Evolutionary conservation across 1,139 yeast species (phyloP).

Genomic region (Meyerozyma elateridarum): DNA sequence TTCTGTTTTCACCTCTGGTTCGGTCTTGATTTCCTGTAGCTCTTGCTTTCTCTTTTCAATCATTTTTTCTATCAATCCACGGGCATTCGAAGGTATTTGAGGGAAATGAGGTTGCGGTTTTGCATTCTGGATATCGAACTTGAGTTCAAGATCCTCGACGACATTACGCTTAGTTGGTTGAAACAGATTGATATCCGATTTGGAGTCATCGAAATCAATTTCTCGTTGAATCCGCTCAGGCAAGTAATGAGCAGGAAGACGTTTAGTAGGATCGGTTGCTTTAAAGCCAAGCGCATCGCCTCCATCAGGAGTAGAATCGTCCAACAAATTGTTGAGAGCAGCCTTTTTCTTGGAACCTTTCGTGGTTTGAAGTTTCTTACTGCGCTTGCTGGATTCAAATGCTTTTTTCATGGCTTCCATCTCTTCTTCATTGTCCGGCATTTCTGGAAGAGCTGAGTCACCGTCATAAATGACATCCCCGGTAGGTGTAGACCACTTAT

Average conservation of each 20-base stretch:
- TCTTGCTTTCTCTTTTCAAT: neutral
- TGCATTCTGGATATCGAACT: constrained; percentile 38
- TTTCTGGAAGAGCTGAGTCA: constrained; percentile 5
- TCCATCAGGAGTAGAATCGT: constrained; percentile 3
- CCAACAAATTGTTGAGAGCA: constrained; percentile 2
- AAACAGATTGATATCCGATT: constrained; percentile 17
- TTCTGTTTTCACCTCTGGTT: constrained; percentile 21
- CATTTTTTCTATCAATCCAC: constrained; percentile 12
- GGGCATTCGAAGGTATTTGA: constrained; percentile 29
- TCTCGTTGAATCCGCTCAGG: constrained; percentile 27
- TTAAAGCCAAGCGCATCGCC: constrained; percentile 1
- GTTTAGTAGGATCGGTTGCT: constrained; percentile 3
- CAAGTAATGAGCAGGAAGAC: constrained; percentile 33
- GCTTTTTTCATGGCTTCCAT: neutral
- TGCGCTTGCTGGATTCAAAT: constrained; percentile 7
- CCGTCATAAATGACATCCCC: constrained; percentile 29
- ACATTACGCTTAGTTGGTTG: constrained; percentile 39
- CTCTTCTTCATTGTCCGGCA: constrained; percentile 3
- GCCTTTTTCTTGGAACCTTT: constrained; percentile 4
- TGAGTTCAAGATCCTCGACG: constrained; percentile 33
- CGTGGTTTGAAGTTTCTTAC: constrained; percentile 4
- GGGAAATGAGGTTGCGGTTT: constrained; percentile 28
- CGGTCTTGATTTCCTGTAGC: constrained; percentile 10
- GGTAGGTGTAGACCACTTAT: constrained; percentile 34
- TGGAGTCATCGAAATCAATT: constrained; percentile 16